Evolutionary conservation across 169 alveolate species (phyloP), one percentile per base, ranked within the genome.

Genomic region (Toxoplasma gondii): DNA sequence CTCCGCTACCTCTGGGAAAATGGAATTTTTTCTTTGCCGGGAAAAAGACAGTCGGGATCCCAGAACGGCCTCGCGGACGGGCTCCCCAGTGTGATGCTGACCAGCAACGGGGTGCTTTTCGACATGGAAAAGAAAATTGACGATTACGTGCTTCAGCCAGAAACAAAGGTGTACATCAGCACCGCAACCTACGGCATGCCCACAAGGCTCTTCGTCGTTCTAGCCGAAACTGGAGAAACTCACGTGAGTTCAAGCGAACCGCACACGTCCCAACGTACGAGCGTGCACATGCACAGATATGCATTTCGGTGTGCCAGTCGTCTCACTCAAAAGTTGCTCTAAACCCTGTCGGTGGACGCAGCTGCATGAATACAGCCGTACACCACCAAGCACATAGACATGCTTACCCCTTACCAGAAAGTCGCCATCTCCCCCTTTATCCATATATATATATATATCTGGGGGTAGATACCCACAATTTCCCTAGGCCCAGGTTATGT

Each of bases 201-300:
- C 41, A 38, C 67, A 44, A 12, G 90, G 67, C 53, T 82, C 36
- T 82, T 82, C 67, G 38, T 82, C 64, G 67, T 82, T 49, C 38
- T 10, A 1, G 90, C 67, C 34, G 90, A 82, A 43, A 82, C 69
- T 17, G 90, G 90, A 43, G 90, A 82, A 4, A 82, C 90, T 2
- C 1, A 17, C 49, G 88, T 80, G 53, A 80, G 88, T 22, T 80
- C 10, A 7, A 80, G 82, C 82, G 5, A 4, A 69, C 34, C 17
- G 39, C 10, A 69, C 38, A 4, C 10, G 17, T 69, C 17, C 58
- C 58, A 7, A 4, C 12, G 22, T 49, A 4, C 22, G 58, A 4
- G 58, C 58, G 58, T 49, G 12, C 58, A 49, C 58, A 12, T 12
- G 12, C 58, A 49, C 58, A 7, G 4, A 12, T 49, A 49, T 4